A percentile compares a stretch with the other conserved stretches of the same genome.
Conservation (phyloP, 2,329 filamentous ascomycete species). For the Paraphoma chrysanthemicola region DNA sequence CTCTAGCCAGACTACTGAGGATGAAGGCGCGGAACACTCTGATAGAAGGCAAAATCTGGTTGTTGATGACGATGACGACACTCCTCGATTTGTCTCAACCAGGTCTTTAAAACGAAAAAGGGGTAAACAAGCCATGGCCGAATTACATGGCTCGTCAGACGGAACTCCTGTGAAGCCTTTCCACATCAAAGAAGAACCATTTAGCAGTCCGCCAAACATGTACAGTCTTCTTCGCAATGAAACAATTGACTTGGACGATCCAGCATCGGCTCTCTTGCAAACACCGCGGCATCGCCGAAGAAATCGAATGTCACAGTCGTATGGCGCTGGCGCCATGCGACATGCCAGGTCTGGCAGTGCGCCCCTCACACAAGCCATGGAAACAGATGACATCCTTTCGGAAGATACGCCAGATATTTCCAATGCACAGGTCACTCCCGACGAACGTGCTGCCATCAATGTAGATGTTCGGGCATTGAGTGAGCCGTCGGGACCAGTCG, state of each 20-base stretch:
- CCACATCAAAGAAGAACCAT: slow-evolving; percentile 50
- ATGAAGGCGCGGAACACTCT: slow-evolving; percentile 34
- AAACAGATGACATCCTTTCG: slow-evolving; percentile 13
- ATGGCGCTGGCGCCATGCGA: slow-evolving; percentile 18
- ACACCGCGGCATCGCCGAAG: slow-evolving; percentile 38
- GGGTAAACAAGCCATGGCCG: slow-evolving; percentile 18
- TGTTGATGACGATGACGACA: slow-evolving; percentile 43
- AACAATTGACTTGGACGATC: slow-evolving; percentile 55
- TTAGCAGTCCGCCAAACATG: slow-evolving; percentile 38
- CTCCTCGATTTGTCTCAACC: slow-evolving; percentile 51
- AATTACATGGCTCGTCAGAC: slow-evolving; percentile 30
- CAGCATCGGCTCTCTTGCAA: slow-evolving; percentile 32
- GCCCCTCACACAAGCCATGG: slow-evolving; percentile 28
- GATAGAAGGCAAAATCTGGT: slow-evolving; percentile 6
- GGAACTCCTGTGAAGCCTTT: slow-evolving; percentile 41
- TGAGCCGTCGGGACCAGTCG: slow-evolving; percentile 17
- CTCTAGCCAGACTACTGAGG: slow-evolving; percentile 56
- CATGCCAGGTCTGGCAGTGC: slow-evolving; percentile 39
- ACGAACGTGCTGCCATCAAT: slow-evolving; percentile 1
- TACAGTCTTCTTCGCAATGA: slow-evolving; percentile 40
- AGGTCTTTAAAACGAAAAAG: slow-evolving; percentile 54
- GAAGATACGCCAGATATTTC: not conserved
- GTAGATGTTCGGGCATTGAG: slow-evolving; percentile 29
- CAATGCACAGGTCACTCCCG: not conserved
- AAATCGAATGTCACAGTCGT: slow-evolving; percentile 11